Conservation (phyloP, 2,329 filamentous ascomycete species). For the Alternaria triticina region DNA sequence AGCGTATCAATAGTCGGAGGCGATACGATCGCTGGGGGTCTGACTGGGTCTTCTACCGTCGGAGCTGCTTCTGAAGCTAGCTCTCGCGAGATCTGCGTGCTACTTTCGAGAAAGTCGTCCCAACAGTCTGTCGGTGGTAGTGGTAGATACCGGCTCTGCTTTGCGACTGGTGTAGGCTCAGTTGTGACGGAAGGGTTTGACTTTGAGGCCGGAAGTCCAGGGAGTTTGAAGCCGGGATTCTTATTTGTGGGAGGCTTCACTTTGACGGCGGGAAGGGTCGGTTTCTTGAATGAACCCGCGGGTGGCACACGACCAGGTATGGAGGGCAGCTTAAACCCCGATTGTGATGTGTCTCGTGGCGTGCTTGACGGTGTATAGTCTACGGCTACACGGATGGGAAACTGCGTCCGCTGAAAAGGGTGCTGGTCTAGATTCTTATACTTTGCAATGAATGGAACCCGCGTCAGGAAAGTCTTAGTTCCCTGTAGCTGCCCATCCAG, state of each 20-base stretch:
- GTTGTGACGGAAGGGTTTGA: background rate
- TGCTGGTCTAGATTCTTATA: conserved; percentile 37
- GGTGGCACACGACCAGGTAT: conserved; percentile 14
- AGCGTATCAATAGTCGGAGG: conserved; percentile 1
- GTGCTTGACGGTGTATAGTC: conserved; percentile 11
- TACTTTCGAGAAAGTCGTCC: conserved; percentile 54
- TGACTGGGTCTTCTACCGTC: background rate
- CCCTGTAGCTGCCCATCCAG: conserved; percentile 44
- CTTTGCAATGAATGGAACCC: conserved; percentile 34
- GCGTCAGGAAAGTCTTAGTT: conserved; percentile 39
- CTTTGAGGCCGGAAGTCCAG: conserved; percentile 34
- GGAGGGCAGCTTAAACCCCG: conserved; percentile 31
- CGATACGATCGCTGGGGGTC: background rate
- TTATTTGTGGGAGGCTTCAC: conserved; percentile 7
- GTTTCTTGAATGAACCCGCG: conserved; percentile 13
- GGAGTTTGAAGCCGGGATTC: conserved; percentile 34
- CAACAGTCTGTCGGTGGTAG: conserved; percentile 29
- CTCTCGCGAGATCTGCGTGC: conserved; percentile 55
- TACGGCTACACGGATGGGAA: conserved; percentile 39
- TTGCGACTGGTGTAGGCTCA: background rate
- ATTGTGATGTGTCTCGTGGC: conserved; percentile 12
- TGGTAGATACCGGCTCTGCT: background rate
- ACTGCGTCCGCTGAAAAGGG: conserved; percentile 39
- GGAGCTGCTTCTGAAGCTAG: conserved; percentile 30
- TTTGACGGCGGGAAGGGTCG: background rate